A percentile compares a stretch with the other conserved stretches of the same genome.
Conservation (phyloP, 1,284 basidiomycete species). For the Papiliotrema terrestris region DNA sequence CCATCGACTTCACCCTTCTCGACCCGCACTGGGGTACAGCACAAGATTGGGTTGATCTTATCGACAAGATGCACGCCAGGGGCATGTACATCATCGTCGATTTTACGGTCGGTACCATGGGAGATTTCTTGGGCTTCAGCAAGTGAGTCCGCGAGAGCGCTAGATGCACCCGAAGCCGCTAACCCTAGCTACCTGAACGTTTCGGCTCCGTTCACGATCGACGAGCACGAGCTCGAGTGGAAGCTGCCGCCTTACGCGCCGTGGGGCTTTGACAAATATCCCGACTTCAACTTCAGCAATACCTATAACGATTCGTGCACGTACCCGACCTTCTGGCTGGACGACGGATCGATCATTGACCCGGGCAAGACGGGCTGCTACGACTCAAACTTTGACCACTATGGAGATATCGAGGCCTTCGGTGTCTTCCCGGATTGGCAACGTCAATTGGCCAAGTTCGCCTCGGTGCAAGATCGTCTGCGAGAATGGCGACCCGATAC, state of each 20-base stretch:
- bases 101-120: conserved; percentile 88
- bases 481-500: conserved; percentile 79
- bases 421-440: conserved; percentile 77
- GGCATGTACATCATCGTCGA: conserved; percentile 89
- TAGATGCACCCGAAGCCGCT: neutral
- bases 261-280: conserved; percentile 78
- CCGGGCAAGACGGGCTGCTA: conserved; percentile 65
- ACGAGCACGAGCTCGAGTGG: conserved; percentile 72
- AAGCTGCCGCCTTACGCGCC: conserved; percentile 71
- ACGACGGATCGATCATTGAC: conserved; percentile 63
- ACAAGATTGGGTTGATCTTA: conserved; percentile 67
- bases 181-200: conserved; percentile 64
- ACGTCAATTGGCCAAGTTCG: conserved; percentile 88
- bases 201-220: conserved; percentile 70
- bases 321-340: conserved; percentile 73
- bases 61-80: conserved; percentile 69
- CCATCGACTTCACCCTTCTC: conserved; percentile 79
- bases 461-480: conserved; percentile 88
- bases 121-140: conserved; percentile 75
- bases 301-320: conserved; percentile 66
- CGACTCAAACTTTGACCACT: conserved; percentile 82
- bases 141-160: conserved; percentile 53
- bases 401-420: conserved; percentile 91
- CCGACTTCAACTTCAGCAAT: conserved; percentile 62
- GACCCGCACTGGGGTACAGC: conserved; percentile 88